Conservation (phyloP, 305 asterid species). For the Ilex paraguariensis region DNA sequence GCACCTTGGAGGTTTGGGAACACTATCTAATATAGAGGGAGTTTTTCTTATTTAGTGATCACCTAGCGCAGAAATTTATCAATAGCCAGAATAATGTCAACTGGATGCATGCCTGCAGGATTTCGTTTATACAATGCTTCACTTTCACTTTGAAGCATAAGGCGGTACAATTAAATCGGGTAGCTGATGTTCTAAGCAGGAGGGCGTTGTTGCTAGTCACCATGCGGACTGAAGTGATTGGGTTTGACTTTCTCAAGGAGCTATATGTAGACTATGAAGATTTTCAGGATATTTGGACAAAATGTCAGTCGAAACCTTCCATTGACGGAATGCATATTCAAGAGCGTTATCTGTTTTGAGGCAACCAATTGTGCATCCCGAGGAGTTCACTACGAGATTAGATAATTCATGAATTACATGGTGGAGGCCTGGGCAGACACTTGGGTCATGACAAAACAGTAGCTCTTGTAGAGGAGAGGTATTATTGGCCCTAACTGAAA, state of each 20-base stretch:
- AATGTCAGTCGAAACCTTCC: too few relatives aligned
- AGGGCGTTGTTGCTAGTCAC: neutral
- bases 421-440: neutral
- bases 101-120: neutral
- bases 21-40: neutral
- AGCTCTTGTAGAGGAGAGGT: neutral
- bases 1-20: neutral
- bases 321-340: neutral
- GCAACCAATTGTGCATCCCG: neutral
- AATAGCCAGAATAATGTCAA: neutral
- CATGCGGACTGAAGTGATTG: neutral
- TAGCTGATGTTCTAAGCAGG: neutral
- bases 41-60: neutral
- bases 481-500: neutral
- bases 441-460: neutral
- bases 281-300: too few relatives aligned
- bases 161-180: neutral
- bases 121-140: too few relatives aligned
- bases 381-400: neutral
- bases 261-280: neutral
- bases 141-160: too few relatives aligned
- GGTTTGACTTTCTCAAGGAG: neutral
- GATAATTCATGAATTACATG: neutral
- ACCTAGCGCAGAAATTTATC: neutral
- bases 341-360: neutral